A percentile compares a stretch with the other conserved stretches of the same genome.
Conservation (phyloP, 2,329 filamentous ascomycete genomes). For the Camillea tinctor region DNA sequence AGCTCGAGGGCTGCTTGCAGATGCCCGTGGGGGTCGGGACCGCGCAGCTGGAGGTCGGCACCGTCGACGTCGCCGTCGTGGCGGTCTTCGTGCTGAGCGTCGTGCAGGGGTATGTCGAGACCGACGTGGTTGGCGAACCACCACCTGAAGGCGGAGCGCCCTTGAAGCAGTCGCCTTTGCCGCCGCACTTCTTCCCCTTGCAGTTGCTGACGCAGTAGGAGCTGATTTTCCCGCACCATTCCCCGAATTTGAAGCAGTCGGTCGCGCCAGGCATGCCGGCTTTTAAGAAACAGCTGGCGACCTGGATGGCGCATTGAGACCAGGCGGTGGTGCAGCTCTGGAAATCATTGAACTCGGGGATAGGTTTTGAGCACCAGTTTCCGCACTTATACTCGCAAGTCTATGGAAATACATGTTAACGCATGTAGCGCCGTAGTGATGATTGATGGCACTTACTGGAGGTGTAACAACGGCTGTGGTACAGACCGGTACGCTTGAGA, state of each 20-base stretch:
- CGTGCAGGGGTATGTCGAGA: constrained; percentile 34
- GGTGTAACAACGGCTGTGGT: constrained; percentile 45
- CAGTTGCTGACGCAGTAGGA: constrained; percentile 43
- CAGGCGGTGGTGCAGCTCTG: constrained; percentile 41
- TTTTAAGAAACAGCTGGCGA: constrained; percentile 49
- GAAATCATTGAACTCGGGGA: constrained; percentile 48
- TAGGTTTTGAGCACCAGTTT: constrained; percentile 42
- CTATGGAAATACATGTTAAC: neutral
- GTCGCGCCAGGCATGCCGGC: constrained; percentile 50
- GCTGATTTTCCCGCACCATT: constrained; percentile 48
- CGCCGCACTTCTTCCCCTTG: constrained; percentile 26
- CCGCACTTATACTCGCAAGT: constrained; percentile 55
- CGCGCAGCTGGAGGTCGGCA: constrained; percentile 34
- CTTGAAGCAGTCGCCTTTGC: constrained; percentile 44
- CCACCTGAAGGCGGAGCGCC: constrained; percentile 40
- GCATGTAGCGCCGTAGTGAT: neutral
- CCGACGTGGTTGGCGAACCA: constrained; percentile 35
- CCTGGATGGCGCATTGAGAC: constrained; percentile 46
- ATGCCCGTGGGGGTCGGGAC: constrained; percentile 50
- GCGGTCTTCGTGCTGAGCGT: constrained; percentile 31
- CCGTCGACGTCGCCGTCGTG: constrained; percentile 24
- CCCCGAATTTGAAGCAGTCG: constrained; percentile 49
- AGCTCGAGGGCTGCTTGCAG: constrained; percentile 53
- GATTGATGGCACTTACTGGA: constrained; percentile 22
- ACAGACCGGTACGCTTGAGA: constrained; percentile 43